These are phyloP conservation scores for Fusarium dimerum DNA, from an alignment of 2,329 filamentous ascomycete genomes.

Conservation along the genomic window DNA sequence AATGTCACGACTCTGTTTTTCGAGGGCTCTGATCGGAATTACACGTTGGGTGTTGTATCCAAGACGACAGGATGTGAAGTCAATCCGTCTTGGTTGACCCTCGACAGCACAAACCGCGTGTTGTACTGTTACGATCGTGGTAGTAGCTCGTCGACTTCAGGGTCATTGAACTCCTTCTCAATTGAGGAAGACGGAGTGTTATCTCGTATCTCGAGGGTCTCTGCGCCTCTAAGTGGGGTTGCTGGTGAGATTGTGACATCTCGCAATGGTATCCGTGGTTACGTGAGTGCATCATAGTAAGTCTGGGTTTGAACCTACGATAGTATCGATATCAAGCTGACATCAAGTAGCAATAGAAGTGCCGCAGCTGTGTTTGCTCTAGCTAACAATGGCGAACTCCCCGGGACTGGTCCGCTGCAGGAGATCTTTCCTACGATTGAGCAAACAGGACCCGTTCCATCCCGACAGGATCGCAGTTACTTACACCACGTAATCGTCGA, in stretches of 20 bases:
- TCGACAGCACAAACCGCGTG: constrained; percentile 15
- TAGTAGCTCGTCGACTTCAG: constrained; percentile 3
- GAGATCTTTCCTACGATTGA: constrained; percentile 17
- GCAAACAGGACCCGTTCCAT: constrained; percentile 17
- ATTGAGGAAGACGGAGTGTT: constrained; percentile 12
- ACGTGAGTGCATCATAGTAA: constrained; percentile 25
- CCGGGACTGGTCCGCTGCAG: constrained; percentile 19
- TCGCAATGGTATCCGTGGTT: constrained; percentile 14
- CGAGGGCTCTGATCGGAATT: constrained; percentile 1
- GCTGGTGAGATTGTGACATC: constrained; percentile 21
- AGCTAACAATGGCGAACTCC: constrained; percentile 14
- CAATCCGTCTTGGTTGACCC: constrained; percentile 20
- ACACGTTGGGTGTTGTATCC: neutral
- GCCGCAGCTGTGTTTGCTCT: constrained; percentile 13
- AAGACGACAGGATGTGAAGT: constrained; percentile 14
- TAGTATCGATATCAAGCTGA: neutral
- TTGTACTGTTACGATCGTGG: constrained; percentile 27
- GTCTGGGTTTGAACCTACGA: neutral
- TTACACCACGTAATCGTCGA: constrained; percentile 26
- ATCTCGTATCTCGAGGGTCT: constrained; percentile 11
- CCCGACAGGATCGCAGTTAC: constrained; percentile 24
- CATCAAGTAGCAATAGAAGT: constrained; percentile 10
- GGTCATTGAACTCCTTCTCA: constrained; percentile 24
- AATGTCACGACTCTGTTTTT: constrained; percentile 13
- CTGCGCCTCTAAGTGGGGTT: constrained; percentile 13